These are phyloP conservation scores for Magnaporthiopsis rhizophila DNA, from an alignment of 2,329 filamentous ascomycete genomes.

Conservation along the genomic window DNA sequence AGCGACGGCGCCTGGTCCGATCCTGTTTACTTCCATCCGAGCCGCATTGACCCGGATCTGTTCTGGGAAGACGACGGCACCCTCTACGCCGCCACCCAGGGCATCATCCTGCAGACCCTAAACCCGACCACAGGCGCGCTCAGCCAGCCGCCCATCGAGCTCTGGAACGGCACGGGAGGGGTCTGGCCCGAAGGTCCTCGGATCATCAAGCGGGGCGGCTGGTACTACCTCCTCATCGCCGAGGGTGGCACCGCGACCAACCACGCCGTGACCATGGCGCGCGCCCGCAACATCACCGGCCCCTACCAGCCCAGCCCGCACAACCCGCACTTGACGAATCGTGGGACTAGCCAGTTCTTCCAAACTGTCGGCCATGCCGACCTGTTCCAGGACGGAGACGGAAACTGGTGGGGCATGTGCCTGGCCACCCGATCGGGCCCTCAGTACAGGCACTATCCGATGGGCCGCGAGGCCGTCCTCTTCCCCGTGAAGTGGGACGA, in stretches of 20 bases:
- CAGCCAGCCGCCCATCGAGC: constrained; percentile 18
- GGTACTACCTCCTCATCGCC: constrained; percentile 52
- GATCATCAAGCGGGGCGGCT: constrained; percentile 48
- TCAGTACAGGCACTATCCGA: constrained; percentile 34
- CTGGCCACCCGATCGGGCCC: constrained; percentile 37
- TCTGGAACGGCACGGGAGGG: constrained; percentile 38
- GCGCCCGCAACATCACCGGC: constrained; percentile 28
- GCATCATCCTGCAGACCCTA: constrained; percentile 22
- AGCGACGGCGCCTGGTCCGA: constrained; percentile 15
- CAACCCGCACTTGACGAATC: constrained; percentile 38
- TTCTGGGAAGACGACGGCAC: constrained; percentile 31
- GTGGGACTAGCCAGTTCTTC: constrained; percentile 28
- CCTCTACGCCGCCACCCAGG: constrained; percentile 27
- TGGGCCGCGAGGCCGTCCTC: constrained; percentile 47
- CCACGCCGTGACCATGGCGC: constrained; percentile 43
- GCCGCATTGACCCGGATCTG: constrained; percentile 22
- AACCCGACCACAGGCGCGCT: constrained; percentile 27
- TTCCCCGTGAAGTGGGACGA: constrained; percentile 20
- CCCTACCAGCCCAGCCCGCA: constrained; percentile 32
- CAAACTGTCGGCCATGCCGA: constrained; percentile 38
- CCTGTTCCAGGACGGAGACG: constrained; percentile 32
- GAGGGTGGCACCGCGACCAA: constrained; percentile 54
- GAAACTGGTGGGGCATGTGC: constrained; percentile 45
- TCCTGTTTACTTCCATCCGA: background rate
- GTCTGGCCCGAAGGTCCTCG: constrained; percentile 47